A percentile compares a stretch with the other conserved stretches of the same genome.
Evolutionary conservation across 2,329 filamentous ascomycete genomes (phyloP).

Genomic region (Ophiocordyceps camponoti-rufipedis): DNA sequence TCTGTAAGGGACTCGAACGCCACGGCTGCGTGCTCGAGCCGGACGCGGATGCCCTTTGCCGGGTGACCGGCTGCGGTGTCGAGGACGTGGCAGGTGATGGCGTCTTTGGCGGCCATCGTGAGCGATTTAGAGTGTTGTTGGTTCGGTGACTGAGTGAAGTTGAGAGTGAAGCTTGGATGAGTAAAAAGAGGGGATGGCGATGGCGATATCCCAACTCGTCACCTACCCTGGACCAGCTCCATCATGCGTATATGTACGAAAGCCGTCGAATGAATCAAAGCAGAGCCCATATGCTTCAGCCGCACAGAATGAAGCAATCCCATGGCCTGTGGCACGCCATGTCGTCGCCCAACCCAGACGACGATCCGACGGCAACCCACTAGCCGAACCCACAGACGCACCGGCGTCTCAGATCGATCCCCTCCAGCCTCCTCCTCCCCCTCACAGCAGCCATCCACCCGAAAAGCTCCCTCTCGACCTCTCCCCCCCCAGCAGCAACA

Average conservation of each 20-base stretch:
- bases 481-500: background rate
- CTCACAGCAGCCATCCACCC: too few relatives aligned
- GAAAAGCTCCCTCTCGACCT: background rate
- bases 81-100: constrained; percentile 76
- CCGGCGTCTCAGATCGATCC: too few relatives aligned
- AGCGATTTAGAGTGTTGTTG: background rate
- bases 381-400: too few relatives aligned
- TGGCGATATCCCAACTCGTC: background rate
- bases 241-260: too few relatives aligned
- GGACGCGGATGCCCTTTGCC: constrained; percentile 46
- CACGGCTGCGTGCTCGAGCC: constrained; percentile 31
- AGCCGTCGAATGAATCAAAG: background rate
- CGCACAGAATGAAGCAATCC: too few relatives aligned
- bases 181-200: background rate
- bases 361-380: too few relatives aligned
- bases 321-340: too few relatives aligned
- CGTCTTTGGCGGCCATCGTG: constrained; percentile 25
- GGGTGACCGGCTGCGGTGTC: constrained; percentile 62
- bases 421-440: too few relatives aligned
- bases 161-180: background rate
- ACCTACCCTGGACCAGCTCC: background rate
- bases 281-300: too few relatives aligned
- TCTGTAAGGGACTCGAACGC: constrained; percentile 53
- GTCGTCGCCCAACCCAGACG: too few relatives aligned
- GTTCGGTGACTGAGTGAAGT: background rate